A percentile compares a stretch with the other conserved stretches of the same genome.
Conservation (phyloP, 2,329 filamentous ascomycete species). For the Incumbomyces delicatus region DNA sequence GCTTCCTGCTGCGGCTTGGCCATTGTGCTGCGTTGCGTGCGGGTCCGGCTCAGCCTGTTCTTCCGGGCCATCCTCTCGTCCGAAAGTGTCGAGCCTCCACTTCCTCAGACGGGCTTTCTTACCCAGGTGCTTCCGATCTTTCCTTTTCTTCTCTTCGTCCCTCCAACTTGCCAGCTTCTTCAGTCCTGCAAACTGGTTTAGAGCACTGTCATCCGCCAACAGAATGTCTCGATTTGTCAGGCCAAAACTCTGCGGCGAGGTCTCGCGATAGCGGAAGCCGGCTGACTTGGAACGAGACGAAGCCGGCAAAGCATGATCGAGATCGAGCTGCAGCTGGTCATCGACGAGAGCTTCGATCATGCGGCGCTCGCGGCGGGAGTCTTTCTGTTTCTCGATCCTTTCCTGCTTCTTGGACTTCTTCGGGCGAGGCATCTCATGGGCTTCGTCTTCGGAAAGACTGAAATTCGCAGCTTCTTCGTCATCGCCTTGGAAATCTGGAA, state of each 20-base stretch:
- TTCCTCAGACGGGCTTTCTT: slow-evolving; percentile 87
- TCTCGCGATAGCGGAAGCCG: slow-evolving; percentile 86
- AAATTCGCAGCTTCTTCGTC: slow-evolving; percentile 37
- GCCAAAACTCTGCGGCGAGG: slow-evolving; percentile 80
- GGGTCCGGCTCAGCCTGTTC: background rate
- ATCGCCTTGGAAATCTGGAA: slow-evolving; percentile 58
- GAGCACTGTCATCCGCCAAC: slow-evolving; percentile 70
- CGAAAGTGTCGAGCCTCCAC: slow-evolving; percentile 67
- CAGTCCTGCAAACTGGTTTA: slow-evolving; percentile 84
- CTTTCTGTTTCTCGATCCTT: slow-evolving; percentile 52
- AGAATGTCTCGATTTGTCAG: slow-evolving; percentile 85
- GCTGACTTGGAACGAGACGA: slow-evolving; percentile 43
- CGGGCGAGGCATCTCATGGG: slow-evolving; percentile 37
- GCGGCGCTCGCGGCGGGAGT: slow-evolving; percentile 68
- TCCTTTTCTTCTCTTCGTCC: slow-evolving; percentile 77
- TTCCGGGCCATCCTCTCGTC: slow-evolving; percentile 43
- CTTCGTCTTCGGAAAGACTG: slow-evolving; percentile 43
- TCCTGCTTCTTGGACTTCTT: slow-evolving; percentile 41
- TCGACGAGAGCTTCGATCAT: slow-evolving; percentile 83
- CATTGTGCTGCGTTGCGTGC: slow-evolving; percentile 11
- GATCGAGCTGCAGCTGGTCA: slow-evolving; percentile 65
- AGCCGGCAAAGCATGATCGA: slow-evolving; percentile 55
- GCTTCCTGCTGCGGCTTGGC: slow-evolving; percentile 7
- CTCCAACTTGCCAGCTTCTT: slow-evolving; percentile 92
- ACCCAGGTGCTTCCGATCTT: slow-evolving; percentile 75